Conservation (phyloP, 2,329 filamentous ascomycete genomes). For the Clonostachys sp. region DNA sequence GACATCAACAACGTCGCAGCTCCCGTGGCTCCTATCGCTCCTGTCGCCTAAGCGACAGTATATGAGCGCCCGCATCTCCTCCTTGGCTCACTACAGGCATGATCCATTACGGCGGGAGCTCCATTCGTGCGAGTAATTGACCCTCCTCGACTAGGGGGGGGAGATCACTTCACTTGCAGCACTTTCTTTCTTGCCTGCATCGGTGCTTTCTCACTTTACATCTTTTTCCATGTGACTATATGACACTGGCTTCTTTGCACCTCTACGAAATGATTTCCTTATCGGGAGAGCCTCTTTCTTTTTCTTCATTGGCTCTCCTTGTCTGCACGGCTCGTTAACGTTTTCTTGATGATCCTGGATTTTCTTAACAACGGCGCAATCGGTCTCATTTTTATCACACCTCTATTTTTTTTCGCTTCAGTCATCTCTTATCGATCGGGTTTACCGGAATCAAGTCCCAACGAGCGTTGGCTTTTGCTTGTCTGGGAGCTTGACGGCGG, state of each 20-base stretch:
- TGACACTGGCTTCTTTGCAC: not conserved
- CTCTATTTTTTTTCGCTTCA: constrained; percentile 2
- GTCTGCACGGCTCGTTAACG: not conserved
- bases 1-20: constrained; percentile 34
- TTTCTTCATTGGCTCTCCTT: not conserved
- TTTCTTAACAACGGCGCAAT: constrained; percentile 1
- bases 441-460: no score
- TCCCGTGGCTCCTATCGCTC: constrained; percentile 37
- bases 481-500: not conserved
- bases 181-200: not conserved
- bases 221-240: not conserved
- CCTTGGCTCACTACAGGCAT: no score
- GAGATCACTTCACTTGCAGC: not conserved
- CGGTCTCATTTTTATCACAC: constrained; percentile 2
- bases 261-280: constrained; percentile 4
- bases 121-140: not conserved
- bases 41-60: constrained; percentile 24
- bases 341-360: constrained; percentile 3
- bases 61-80: no score
- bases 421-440: not conserved
- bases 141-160: not conserved
- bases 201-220: not conserved
- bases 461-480: not conserved
- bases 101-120: no score
- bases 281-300: not conserved